Evolutionary conservation across 495 filamentous ascomycete species (phyloP), one percentile per base, ranked within the genome.

Genomic region (Melanomma pulvis-pyrius): DNA sequence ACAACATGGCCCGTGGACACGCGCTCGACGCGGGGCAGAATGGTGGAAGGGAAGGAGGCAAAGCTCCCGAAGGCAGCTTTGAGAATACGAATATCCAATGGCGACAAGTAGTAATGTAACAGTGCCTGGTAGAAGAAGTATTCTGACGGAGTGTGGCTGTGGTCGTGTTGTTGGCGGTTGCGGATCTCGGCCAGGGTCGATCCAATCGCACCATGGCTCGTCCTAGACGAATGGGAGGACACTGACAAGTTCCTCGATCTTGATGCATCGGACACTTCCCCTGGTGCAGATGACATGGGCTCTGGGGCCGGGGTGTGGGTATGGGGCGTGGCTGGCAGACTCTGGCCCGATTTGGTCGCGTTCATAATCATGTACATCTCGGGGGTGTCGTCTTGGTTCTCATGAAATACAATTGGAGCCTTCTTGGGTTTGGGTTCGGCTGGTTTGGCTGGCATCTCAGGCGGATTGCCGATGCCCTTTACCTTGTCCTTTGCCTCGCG

Each of bases 51-150:
- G 73, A 98, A 96, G 8, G 81, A 77, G 1, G 86, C 81, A 75
- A 93, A 98, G 44, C 88, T 84, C 2, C 91, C 92, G 75, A 96
- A 98, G 9, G 90, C 90, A 0, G 90, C 85, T 74, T 92, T 96
- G 47, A 98, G 82, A 71, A 98, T 98, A 49, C 93, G 89, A 69
- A 98, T 98, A 74, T 98, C 94, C 11, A 98, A 84, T 7, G 94
- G 87, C 0, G 93, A 96, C 24, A 98, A 83, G 72, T 97, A 98
- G 59, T 94, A 92, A 63, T 98, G 94, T 26, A 90, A 87, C 25
- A 94, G 81, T 4, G 92, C 87, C 68, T 93, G 90, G 74, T 98
- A 98, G 75, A 98, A 98, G 76, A 88, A 92, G 63, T 92, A 92
- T 47, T 79, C 77, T 44, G 75, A 67, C 13, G 83, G 78, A 5